Evolutionary conservation across 139 green algal genomes (phyloP), one percentile per base, ranked within the genome.

Genomic region (Coelastrella sp.): DNA sequence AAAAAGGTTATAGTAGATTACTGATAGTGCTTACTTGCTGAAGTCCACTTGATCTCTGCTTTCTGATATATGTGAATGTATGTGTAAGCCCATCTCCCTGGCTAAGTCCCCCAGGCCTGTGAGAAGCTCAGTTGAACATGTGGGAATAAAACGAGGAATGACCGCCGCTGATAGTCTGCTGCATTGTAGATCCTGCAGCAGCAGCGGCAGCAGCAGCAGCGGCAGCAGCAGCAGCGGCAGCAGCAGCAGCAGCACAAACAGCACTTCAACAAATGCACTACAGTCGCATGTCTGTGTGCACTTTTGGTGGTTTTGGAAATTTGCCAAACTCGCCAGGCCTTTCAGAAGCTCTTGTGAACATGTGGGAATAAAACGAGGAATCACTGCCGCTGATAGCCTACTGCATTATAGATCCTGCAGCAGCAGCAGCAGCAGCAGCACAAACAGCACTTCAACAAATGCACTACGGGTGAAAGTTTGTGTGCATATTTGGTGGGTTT

Each of bases 71-170:
- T 92, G 80, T 54, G 5, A 64, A 57, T 94, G 93, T 32, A 94
- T 76, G 17, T 85, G 68, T 20, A 90, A 61, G 14, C 19, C 68
- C 2, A 91, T 47, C 22, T 89, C 4, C 22, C 47, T 68, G 5
- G 93, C 93, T 22, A 95, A 71, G 58, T 84, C 4, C 4, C 86
- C 86, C 23, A 90, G 86, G 6, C 86, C 86, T 5, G 16, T 73
- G 92, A 97, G 93, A 71, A 96, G 93, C 83, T 93, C 87, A 5
- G 88, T 75, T 3, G 93, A 95, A 93, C 95, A 97, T 56, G 95
- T 97, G 75, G 95, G 95, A 23, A 97, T 93, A 92, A 97, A 97
- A 58, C 95, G 91, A 0, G 95, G 95, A 4, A 94, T 96, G 66
- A 97, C 92, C 20, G 92, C 92, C n/a, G 95, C 93, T 79, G 93